phyloP scores from a whole-genome alignment of 2,329 filamentous ascomycete species.

The Talaromyces sp. region DNA sequence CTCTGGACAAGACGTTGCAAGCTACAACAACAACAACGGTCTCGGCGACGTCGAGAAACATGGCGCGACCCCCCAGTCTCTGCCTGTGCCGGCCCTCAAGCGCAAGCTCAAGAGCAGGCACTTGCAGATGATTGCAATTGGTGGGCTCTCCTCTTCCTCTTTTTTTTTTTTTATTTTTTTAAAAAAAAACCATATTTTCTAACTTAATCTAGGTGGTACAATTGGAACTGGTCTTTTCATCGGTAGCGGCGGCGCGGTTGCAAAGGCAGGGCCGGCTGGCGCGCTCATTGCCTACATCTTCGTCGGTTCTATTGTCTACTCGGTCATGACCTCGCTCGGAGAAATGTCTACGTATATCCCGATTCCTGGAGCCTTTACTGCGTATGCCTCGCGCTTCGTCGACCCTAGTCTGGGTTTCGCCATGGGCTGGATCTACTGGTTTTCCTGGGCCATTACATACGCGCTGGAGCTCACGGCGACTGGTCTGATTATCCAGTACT shows the following conservation, averaged over 20 bases:
- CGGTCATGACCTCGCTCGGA: constrained; percentile 63
- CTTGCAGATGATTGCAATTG: constrained; percentile 97
- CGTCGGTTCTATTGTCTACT: constrained; percentile 68
- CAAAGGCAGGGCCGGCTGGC: constrained; percentile 61
- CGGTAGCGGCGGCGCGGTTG: constrained; percentile 60
- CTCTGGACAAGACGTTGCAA: not conserved
- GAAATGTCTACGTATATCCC: constrained; percentile 77
- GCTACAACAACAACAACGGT: constrained; percentile 2
- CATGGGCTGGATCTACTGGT: constrained; percentile 83
- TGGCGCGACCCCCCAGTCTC: constrained; percentile 45
- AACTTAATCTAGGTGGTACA: constrained; percentile 48
- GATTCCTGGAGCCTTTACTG: constrained; percentile 69
- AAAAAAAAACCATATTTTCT: not conserved
- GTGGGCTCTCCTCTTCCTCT: constrained; percentile 51
- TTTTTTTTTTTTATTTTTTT: not conserved
- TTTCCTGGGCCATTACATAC: constrained; percentile 47
- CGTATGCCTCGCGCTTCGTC: constrained; percentile 71
- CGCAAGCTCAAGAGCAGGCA: constrained; percentile 80
- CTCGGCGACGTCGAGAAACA: constrained; percentile 33
- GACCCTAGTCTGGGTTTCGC: constrained; percentile 69
- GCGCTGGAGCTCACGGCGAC: constrained; percentile 58
- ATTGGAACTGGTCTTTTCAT: constrained; percentile 72
- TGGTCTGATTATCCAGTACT: constrained; percentile 61
- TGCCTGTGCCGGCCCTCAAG: constrained; percentile 61
- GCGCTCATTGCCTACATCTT: constrained; percentile 65